Base-by-base conservation (phyloP, 306 rosid genomes). In the Pueraria montana region DNA sequence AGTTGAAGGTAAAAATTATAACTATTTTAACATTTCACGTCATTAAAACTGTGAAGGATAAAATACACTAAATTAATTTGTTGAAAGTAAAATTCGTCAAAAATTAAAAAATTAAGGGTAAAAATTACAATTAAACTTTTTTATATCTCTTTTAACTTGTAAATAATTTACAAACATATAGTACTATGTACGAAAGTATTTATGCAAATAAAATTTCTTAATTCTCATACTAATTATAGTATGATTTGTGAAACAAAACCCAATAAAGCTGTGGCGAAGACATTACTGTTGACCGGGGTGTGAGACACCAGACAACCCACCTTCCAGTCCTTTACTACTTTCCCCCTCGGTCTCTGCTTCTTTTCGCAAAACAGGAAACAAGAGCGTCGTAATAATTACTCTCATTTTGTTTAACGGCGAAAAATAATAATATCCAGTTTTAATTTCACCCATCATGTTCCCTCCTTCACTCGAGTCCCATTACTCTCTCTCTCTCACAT, bases 301-400 rank as follows among this genome's bases (percentile, higher is more conserved):
- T 20, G 79, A 70, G 81, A 78, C 86, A 77, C 32, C 34, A 80
- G 84, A 71, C 50, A 71, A 45, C 79, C 87, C 82, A 82, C 84
- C 75, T 82, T 79, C 75, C 61, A 36, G 8, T 24, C 6, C 32
- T 86, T 77, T 38, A 42, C 78, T 38, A 42, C 78, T 79, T 86
- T 68, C 70, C 52, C 70, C 70, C 75, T 40, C 48, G 58, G 53
- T 76, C 53, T 53, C 67, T 86, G 87, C 73, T 75, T 70, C 85
- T 76, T 86, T 69, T 63, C 66, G 18, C 82, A 63, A 50, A 64
- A 76, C 83, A 45, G 53, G 78, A 79, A 59, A 75, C 65, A 84
- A 83, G 62, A 62, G 58, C 56, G 17, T 74, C 23, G 18, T 42
- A 77, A 69, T 69, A 40, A 56, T 83, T 68, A 82, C 71, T 72